Conservation (phyloP, 2,329 filamentous ascomycete species). For the Sphaerulina musiva region DNA sequence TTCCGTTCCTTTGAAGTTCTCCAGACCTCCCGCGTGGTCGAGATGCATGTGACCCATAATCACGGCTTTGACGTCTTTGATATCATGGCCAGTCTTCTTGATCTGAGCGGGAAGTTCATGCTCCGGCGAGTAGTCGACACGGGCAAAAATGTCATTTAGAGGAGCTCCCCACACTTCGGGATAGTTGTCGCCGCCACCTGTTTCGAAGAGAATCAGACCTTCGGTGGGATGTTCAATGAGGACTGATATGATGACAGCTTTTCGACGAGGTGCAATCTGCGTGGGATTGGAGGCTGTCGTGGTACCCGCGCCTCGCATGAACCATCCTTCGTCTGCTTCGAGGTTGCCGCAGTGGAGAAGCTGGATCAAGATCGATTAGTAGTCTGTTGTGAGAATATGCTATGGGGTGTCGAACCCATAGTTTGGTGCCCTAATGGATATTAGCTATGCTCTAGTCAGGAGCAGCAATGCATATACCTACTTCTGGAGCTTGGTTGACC, state of each 20-base stretch:
- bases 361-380: slow-evolving; percentile 13
- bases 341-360: slow-evolving; percentile 34
- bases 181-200: slow-evolving; percentile 32
- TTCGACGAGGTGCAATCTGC: slow-evolving; percentile 25
- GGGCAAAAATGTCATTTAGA: slow-evolving; percentile 32
- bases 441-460: not conserved
- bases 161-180: slow-evolving; percentile 29
- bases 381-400: not conserved
- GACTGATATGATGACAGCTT: slow-evolving; percentile 30
- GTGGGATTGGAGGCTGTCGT: slow-evolving; percentile 30
- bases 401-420: slow-evolving; percentile 27
- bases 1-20: slow-evolving; percentile 32
- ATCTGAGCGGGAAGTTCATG: slow-evolving; percentile 21
- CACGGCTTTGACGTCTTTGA: slow-evolving; percentile 35
- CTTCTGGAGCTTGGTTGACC: slow-evolving; percentile 24
- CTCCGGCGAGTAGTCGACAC: slow-evolving; percentile 25
- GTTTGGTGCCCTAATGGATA: slow-evolving; percentile 31
- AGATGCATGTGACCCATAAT: slow-evolving; percentile 34
- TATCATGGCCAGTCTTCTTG: slow-evolving; percentile 30
- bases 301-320: slow-evolving; percentile 31
- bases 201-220: slow-evolving; percentile 35
- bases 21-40: slow-evolving; percentile 35
- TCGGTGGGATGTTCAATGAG: slow-evolving; percentile 31
- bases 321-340: slow-evolving; percentile 35
- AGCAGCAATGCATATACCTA: not conserved